Evolutionary conservation across 225 moss, liverwort and hornwort species (phyloP).

Genomic region (Polytrichum formosum): DNA sequence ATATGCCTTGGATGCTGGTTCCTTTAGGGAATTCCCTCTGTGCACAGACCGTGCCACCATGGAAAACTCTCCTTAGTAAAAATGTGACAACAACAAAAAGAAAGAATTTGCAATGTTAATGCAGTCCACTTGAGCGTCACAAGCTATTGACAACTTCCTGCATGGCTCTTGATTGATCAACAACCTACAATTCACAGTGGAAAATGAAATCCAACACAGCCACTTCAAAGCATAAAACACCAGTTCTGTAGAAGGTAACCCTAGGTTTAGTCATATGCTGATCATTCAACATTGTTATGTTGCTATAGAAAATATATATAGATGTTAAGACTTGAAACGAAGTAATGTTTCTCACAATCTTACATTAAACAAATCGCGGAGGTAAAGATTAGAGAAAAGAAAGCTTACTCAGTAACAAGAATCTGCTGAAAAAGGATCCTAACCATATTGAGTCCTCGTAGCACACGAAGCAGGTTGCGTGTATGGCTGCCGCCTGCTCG

Average conservation of each 20-base stretch:
- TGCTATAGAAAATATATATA: not conserved
- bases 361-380: too few relatives aligned
- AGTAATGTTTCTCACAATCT: too few relatives aligned
- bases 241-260: too few relatives aligned
- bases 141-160: too few relatives aligned
- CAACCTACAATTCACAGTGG: too few relatives aligned
- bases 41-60: not conserved
- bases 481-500: conserved; percentile 73
- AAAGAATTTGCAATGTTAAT: too few relatives aligned
- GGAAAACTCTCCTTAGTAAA: not conserved
- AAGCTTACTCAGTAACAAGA: conserved; percentile 71
- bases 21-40: conserved; percentile 86
- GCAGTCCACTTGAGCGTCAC: too few relatives aligned
- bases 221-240: too few relatives aligned
- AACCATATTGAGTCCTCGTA: conserved; percentile 89
- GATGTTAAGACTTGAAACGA: too few relatives aligned
- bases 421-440: conserved; percentile 73
- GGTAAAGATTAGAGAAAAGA: not conserved
- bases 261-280: too few relatives aligned
- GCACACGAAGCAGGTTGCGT: conserved; percentile 81
- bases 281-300: too few relatives aligned
- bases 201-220: too few relatives aligned
- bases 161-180: not conserved
- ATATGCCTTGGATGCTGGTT: conserved; percentile 75
- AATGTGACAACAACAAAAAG: not conserved